These are phyloP conservation scores for Suillus sp. DNA, from an alignment of 768 basidiomycete genomes.

Conservation along the genomic window DNA sequence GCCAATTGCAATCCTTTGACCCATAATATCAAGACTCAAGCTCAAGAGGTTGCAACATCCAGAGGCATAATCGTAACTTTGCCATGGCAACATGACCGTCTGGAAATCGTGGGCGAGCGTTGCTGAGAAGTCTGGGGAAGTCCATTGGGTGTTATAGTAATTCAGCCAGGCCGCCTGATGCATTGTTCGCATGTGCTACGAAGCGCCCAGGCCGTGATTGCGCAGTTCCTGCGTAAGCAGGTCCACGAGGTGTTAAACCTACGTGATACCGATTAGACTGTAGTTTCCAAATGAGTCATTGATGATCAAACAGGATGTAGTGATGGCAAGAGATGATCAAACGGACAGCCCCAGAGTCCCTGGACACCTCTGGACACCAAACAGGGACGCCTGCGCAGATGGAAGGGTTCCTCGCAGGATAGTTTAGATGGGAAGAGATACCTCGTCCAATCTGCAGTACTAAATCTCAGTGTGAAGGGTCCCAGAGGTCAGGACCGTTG, in stretches of 20 bases:
- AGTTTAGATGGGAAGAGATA: neutral
- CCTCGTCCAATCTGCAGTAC: neutral
- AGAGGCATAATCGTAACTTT: neutral
- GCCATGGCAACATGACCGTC: neutral
- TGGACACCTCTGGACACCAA: neutral
- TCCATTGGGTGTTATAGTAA: neutral
- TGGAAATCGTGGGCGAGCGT: neutral
- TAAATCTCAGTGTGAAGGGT: slow-evolving; percentile 3
- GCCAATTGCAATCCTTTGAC: neutral
- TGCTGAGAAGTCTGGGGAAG: neutral
- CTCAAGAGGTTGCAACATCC: neutral
- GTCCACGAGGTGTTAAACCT: neutral
- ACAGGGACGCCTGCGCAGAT: neutral
- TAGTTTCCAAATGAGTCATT: neutral
- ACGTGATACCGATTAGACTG: neutral
- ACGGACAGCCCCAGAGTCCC: slow-evolving; percentile 4
- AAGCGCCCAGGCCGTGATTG: neutral
- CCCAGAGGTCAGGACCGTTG: slow-evolving; percentile 13
- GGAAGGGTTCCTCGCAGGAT: neutral
- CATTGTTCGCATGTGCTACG: neutral
- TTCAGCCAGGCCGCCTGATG: neutral
- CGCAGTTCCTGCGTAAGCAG: neutral
- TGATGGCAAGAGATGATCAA: neutral
- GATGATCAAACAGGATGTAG: neutral
- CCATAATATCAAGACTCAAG: neutral